phyloP scores from a whole-genome alignment of 192 early-diverging fungal genomes.

The Rhizoclosmatium globosum region DNA sequence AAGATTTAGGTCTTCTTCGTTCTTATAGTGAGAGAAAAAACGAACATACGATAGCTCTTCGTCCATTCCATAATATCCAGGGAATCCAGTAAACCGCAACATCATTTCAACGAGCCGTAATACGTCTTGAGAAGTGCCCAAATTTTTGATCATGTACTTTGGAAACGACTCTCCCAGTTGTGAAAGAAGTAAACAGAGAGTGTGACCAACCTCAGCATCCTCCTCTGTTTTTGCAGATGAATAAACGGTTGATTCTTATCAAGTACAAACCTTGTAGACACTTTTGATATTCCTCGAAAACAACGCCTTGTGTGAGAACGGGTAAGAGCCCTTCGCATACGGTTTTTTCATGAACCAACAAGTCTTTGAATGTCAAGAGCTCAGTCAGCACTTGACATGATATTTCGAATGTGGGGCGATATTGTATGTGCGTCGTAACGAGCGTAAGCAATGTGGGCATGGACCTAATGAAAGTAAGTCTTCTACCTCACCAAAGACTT shows the following conservation, averaged over 20 bases:
- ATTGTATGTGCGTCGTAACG: slow-evolving; percentile 36
- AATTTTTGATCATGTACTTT: slow-evolving; percentile 32
- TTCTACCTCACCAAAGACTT: not conserved
- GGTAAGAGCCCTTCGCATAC: slow-evolving; percentile 42
- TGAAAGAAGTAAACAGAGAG: slow-evolving; percentile 44
- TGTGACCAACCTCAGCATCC: slow-evolving; percentile 40
- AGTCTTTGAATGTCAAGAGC: slow-evolving; percentile 38
- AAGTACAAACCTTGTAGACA: slow-evolving; percentile 43
- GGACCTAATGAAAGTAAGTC: slow-evolving; percentile 10
- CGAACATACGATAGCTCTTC: slow-evolving; percentile 52
- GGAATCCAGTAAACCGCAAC: slow-evolving; percentile 47
- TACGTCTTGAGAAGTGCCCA: slow-evolving; percentile 23
- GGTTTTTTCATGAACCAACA: slow-evolving; percentile 43
- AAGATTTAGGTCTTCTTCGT: not conserved
- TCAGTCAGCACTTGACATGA: slow-evolving; percentile 50
- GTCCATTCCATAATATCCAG: slow-evolving; percentile 50
- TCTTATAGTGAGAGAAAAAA: not conserved
- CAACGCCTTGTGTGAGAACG: slow-evolving; percentile 45
- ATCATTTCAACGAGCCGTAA: slow-evolving; percentile 48
- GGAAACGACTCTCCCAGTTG: slow-evolving; percentile 51
- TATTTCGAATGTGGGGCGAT: slow-evolving; percentile 40
- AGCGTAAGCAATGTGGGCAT: slow-evolving; percentile 33
- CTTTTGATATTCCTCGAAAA: slow-evolving; percentile 37
- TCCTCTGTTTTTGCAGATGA: slow-evolving; percentile 30
- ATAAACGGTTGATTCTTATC: not conserved